Evolutionary conservation across 805 yeast species (phyloP).

Genomic region (Danielia oregonensis): DNA sequence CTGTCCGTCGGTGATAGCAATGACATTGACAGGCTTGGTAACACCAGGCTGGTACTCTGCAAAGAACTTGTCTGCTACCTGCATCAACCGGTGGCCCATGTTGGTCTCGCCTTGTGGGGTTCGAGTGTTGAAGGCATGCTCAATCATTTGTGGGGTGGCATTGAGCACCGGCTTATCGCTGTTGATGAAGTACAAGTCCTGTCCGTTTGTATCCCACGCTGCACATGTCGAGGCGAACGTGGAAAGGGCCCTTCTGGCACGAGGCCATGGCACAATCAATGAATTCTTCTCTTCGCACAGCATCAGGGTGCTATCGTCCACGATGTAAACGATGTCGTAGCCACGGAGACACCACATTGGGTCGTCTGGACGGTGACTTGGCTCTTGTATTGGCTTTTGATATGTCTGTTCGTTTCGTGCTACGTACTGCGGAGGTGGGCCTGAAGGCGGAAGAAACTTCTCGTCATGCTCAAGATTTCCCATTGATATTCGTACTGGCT

Average conservation of each 20-base stretch:
- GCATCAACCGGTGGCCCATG: slow-evolving; percentile 12
- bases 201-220: slow-evolving; percentile 16
- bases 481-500: too few relatives aligned
- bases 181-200: slow-evolving; percentile 14
- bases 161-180: slow-evolving; percentile 3
- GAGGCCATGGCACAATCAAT: slow-evolving; percentile 13
- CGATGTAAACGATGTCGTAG: slow-evolving; percentile 12
- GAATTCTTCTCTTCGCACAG: slow-evolving; percentile 8
- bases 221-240: slow-evolving; percentile 11
- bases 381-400: neutral
- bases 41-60: slow-evolving; percentile 7
- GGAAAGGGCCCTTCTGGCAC: slow-evolving; percentile 11
- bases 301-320: slow-evolving; percentile 14
- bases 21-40: slow-evolving; percentile 12
- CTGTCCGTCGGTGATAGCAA: slow-evolving; percentile 15
- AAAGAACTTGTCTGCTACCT: slow-evolving; percentile 9
- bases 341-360: slow-evolving; percentile 12
- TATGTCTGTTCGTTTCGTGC: neutral
- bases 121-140: slow-evolving; percentile 6
- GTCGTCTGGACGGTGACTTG: slow-evolving; percentile 1
- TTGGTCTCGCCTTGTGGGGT: slow-evolving; percentile 12
- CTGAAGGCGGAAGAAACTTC: neutral
- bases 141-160: slow-evolving; percentile 9
- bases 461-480: too few relatives aligned
- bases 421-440: neutral